These are phyloP conservation scores for Laguncularia racemosa DNA, from an alignment of 345 rosid species.

Conservation along the genomic window DNA sequence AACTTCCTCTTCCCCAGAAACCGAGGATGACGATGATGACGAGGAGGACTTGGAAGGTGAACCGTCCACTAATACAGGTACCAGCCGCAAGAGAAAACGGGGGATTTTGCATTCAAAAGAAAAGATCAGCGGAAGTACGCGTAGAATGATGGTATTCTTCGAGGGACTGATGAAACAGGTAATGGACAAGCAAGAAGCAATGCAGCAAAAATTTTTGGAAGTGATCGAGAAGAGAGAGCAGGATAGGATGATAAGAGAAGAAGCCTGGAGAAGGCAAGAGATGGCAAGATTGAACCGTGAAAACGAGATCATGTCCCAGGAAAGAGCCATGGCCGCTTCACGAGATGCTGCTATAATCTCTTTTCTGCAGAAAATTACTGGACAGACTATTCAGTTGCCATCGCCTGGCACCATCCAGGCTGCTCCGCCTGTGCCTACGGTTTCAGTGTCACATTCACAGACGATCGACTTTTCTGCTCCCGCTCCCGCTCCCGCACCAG, in stretches of 20 bases:
- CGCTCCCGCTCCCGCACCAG: too few species aligned
- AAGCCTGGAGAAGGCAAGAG: conserved; percentile 80
- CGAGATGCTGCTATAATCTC: conserved; percentile 62
- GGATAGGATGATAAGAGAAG: conserved; percentile 67
- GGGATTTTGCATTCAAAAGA: conserved; percentile 9
- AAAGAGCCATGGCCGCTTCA: conserved; percentile 57
- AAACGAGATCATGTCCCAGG: conserved; percentile 61
- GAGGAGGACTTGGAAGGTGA: conserved; percentile 28
- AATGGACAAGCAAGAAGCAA: conserved; percentile 70
- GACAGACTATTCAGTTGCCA: conserved; percentile 65
- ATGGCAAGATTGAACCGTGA: conserved; percentile 56
- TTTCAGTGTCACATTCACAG: conserved; percentile 5
- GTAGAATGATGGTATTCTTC: conserved; percentile 66
- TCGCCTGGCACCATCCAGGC: background rate
- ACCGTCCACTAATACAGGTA: conserved; percentile 29
- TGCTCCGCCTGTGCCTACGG: conserved; percentile 1
- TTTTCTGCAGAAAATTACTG: conserved; percentile 68
- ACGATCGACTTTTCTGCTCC: too few species aligned
- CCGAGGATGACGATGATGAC: conserved; percentile 40
- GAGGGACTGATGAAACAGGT: conserved; percentile 64
- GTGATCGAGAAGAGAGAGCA: conserved; percentile 78
- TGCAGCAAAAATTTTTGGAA: conserved; percentile 72
- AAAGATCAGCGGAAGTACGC: conserved; percentile 13
- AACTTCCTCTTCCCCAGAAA: conserved; percentile 47
- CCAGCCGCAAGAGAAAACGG: conserved; percentile 67